Evolutionary conservation across 1,284 basidiomycete species (phyloP).

Genomic region (Stygiomarasmius scandens): DNA sequence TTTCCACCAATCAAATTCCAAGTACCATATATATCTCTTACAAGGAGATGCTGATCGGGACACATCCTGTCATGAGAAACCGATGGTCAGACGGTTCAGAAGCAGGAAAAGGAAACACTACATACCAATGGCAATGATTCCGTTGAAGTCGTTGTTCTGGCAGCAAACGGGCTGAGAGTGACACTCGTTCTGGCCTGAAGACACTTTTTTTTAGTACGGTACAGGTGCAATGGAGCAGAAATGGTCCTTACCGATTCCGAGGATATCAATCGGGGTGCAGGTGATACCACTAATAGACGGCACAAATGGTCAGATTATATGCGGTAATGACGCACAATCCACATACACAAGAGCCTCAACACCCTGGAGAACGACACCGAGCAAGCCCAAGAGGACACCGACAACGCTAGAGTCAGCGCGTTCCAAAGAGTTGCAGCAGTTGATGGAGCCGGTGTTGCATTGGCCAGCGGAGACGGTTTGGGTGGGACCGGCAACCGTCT

Average conservation of each 20-base stretch:
- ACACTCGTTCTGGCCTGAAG: slow-evolving; percentile 27
- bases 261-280: slow-evolving; percentile 33
- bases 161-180: slow-evolving; percentile 40
- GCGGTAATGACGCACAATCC: too few relatives aligned
- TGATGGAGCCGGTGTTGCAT: slow-evolving; percentile 31
- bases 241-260: slow-evolving; percentile 25
- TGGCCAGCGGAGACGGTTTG: slow-evolving; percentile 27
- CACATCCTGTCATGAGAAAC: too few relatives aligned
- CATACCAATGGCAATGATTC: slow-evolving; percentile 41
- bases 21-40: too few relatives aligned
- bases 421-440: slow-evolving; percentile 33
- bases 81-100: too few relatives aligned
- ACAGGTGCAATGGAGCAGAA: not conserved
- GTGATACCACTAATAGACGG: slow-evolving; percentile 32
- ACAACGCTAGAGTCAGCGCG: slow-evolving; percentile 25
- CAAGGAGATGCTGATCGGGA: slow-evolving; percentile 39
- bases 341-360: slow-evolving; percentile 28
- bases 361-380: slow-evolving; percentile 30
- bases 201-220: not conserved
- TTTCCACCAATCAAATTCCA: too few relatives aligned
- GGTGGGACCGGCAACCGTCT: slow-evolving; percentile 22
- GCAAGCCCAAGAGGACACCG: slow-evolving; percentile 27
- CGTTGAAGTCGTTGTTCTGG: slow-evolving; percentile 39
- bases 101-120: too few relatives aligned
- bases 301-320: too few relatives aligned